A percentile compares a stretch with the other conserved stretches of the same genome.
These are phyloP conservation scores for Ustilago curta DNA, from an alignment of 1,284 basidiomycete genomes.

Conservation along the genomic window DNA sequence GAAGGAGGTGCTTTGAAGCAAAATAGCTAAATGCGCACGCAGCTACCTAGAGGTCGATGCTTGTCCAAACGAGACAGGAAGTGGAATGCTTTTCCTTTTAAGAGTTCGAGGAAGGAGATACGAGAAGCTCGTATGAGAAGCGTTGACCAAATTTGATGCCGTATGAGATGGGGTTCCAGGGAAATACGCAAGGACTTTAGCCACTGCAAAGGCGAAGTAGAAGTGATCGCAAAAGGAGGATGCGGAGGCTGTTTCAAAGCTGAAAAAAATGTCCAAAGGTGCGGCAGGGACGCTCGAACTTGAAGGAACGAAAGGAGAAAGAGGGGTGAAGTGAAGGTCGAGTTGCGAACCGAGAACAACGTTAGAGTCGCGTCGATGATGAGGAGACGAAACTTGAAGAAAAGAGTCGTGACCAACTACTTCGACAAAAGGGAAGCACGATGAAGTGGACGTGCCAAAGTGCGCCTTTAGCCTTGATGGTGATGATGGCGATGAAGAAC, in stretches of 20 bases:
- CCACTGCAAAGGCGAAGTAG: slow-evolving; percentile 1
- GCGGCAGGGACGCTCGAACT: slow-evolving; percentile 7
- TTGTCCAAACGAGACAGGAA: slow-evolving; percentile 20
- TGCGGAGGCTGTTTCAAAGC: neutral
- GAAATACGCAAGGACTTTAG: neutral
- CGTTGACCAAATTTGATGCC: neutral
- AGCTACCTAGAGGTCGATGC: slow-evolving; percentile 13
- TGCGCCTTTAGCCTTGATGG: slow-evolving; percentile 15
- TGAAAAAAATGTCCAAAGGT: neutral
- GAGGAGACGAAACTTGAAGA: slow-evolving; percentile 7
- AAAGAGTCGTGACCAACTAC: slow-evolving; percentile 3
- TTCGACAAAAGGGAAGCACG: slow-evolving; percentile 5
- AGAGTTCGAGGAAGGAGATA: neutral
- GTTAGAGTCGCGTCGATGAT: slow-evolving; percentile 24
- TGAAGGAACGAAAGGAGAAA: slow-evolving; percentile 2
- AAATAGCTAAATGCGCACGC: slow-evolving; percentile 20
- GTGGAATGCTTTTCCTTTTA: slow-evolving; percentile 21
- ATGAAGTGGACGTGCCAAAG: slow-evolving; percentile 19
- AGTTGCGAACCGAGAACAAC: slow-evolving; percentile 7
- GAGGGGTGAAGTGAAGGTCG: neutral
- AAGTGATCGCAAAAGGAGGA: neutral
- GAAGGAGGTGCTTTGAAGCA: slow-evolving; percentile 1
- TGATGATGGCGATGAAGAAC: slow-evolving; percentile 10
- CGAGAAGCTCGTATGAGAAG: slow-evolving; percentile 3
- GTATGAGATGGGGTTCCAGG: neutral